These are phyloP conservation scores for Mimosa pudica DNA, from an alignment of 306 rosid species.

Conservation along the genomic window DNA sequence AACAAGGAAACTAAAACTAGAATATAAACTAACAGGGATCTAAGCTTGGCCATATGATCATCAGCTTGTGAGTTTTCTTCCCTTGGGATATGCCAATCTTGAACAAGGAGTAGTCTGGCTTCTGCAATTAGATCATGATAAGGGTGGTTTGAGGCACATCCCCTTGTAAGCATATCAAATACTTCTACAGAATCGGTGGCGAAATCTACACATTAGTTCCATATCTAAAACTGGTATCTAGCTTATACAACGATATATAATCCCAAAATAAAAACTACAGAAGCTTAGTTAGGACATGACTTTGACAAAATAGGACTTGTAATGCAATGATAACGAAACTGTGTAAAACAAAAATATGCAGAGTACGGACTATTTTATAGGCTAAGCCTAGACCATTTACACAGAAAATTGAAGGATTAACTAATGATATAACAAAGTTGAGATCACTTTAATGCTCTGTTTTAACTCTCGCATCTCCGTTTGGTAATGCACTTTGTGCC, in stretches of 20 bases:
- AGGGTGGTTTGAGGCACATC: too few species aligned
- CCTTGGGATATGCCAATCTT: too few species aligned
- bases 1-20: too few species aligned
- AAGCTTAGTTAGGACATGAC: background rate
- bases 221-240: background rate
- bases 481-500: conserved; percentile 69
- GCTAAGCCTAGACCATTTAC: conserved; percentile 5
- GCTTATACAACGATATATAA: background rate
- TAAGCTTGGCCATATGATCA: too few species aligned
- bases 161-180: too few species aligned
- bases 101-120: too few species aligned
- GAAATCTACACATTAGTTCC: background rate
- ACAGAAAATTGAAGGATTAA: background rate
- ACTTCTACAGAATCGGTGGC: too few species aligned
- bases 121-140: too few species aligned
- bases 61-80: too few species aligned
- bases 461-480: conserved; percentile 87
- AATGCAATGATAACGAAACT: background rate
- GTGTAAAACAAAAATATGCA: background rate
- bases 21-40: too few species aligned
- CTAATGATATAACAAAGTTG: conserved; percentile 5
- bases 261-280: background rate
- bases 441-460: conserved; percentile 52
- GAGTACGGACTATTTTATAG: background rate
- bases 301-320: background rate